Evolutionary conservation across 768 basidiomycete genomes (phyloP).

Genomic region (Filobasidium floriforme): DNA sequence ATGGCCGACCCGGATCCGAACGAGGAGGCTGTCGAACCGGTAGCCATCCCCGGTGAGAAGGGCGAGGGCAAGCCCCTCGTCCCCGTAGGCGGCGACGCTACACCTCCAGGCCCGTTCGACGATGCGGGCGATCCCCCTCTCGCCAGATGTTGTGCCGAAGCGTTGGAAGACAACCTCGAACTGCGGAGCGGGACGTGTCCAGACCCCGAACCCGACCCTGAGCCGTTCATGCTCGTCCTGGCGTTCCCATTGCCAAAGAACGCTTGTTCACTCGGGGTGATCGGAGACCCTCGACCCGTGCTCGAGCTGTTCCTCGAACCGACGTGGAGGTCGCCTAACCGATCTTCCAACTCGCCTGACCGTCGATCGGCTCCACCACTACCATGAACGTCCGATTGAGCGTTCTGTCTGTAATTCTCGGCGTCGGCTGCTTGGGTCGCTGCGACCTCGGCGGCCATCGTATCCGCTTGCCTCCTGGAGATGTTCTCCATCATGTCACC

Average conservation of each 20-base stretch:
- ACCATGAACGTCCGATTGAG: neutral
- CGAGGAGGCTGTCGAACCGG: neutral
- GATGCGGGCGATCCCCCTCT: conserved; percentile 2
- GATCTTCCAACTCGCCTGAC: conserved; percentile 34
- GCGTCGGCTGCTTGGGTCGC: conserved; percentile 14
- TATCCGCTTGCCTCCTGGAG: conserved; percentile 49
- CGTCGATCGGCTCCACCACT: neutral
- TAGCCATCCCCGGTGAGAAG: conserved; percentile 1
- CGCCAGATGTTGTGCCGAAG: neutral
- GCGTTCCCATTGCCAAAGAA: conserved; percentile 5
- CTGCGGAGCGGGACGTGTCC: neutral
- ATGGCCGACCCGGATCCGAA: conserved; percentile 1
- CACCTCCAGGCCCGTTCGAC: neutral
- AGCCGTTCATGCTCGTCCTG: conserved; percentile 4
- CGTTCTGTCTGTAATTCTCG: conserved; percentile 3
- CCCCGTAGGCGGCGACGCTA: neutral
- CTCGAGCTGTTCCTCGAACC: conserved; percentile 4
- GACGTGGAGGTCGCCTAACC: conserved; percentile 28
- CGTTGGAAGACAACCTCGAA: neutral
- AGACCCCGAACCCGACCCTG: neutral
- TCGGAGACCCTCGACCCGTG: neutral
- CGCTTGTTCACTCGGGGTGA: neutral
- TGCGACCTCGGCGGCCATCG: conserved; percentile 17
- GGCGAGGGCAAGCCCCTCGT: neutral
- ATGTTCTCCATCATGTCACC: conserved; percentile 72